Conservation (phyloP, 108 stramenopile genomes). For the Cyclotella choctawhatcheeana region DNA sequence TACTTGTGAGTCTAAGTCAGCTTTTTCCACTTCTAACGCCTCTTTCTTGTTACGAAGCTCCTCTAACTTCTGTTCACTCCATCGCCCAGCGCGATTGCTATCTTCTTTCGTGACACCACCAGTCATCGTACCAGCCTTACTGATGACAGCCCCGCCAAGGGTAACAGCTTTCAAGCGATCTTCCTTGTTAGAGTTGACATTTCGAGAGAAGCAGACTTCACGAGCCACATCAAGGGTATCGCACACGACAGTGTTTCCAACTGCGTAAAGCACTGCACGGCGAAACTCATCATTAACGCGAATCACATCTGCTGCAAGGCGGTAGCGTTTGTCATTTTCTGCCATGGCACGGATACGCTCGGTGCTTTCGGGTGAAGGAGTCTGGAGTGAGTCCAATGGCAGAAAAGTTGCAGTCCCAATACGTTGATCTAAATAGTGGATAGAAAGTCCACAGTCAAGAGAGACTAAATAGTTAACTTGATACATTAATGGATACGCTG, state of each 20-base stretch:
- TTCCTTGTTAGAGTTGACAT: conserved; percentile 33
- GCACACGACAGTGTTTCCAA: conserved; percentile 94
- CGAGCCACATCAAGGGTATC: conserved; percentile 93
- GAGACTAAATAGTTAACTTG: no score
- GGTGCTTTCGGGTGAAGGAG: conserved; percentile 70
- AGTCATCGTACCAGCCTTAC: conserved; percentile 98
- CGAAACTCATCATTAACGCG: conserved; percentile 75
- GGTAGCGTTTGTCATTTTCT: conserved; percentile 76
- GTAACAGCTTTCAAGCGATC: conserved; percentile 95
- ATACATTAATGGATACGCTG: no score
- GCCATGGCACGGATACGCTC: conserved; percentile 90
- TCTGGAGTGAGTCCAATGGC: conserved; percentile 91
- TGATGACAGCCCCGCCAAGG: conserved; percentile 91
- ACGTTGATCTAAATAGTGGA: conserved; percentile 91
- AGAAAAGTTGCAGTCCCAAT: conserved; percentile 95
- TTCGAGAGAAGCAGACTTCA: conserved; percentile 77
- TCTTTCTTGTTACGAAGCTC: conserved; percentile 76
- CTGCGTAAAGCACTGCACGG: conserved; percentile 92
- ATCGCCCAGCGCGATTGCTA: conserved; percentile 72
- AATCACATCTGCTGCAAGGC: conserved; percentile 92
- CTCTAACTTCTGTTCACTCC: conserved; percentile 77
- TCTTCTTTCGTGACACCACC: conserved; percentile 89
- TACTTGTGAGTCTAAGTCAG: conserved; percentile 62
- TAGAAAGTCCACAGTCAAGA: no score
- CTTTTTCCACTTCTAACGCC: conserved; percentile 71